Conservation (phyloP, 2,329 filamentous ascomycete species). For the Aspergillus awamori region DNA sequence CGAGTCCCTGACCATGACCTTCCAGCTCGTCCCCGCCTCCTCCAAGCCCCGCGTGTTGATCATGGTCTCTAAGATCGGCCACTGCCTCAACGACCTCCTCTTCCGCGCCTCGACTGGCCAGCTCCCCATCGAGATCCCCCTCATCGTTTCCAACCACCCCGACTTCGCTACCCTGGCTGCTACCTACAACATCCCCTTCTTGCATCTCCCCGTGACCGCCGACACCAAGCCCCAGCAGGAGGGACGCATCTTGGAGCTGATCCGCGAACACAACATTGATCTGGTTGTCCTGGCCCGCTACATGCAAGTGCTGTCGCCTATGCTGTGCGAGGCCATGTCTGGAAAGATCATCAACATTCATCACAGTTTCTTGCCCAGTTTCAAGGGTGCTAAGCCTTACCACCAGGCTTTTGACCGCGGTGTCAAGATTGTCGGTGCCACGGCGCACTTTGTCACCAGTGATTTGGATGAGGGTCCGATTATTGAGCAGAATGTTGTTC, state of each 20-base stretch:
- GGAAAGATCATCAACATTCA: slow-evolving; percentile 92
- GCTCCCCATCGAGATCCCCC: slow-evolving; percentile 72
- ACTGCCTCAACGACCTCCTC: slow-evolving; percentile 81
- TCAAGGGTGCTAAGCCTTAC: slow-evolving; percentile 88
- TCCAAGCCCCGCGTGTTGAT: slow-evolving; percentile 77
- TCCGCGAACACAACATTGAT: slow-evolving; percentile 70
- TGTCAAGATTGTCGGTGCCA: slow-evolving; percentile 86
- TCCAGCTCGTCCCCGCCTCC: slow-evolving; percentile 68
- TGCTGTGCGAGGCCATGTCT: slow-evolving; percentile 75
- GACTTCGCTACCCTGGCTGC: slow-evolving; percentile 70
- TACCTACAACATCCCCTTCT: slow-evolving; percentile 76
- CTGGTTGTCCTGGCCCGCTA: slow-evolving; percentile 81
- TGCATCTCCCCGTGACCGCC: slow-evolving; percentile 76
- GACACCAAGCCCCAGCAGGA: slow-evolving; percentile 79
- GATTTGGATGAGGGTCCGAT: slow-evolving; percentile 86
- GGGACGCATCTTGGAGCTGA: slow-evolving; percentile 68
- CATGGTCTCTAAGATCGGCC: slow-evolving; percentile 88
- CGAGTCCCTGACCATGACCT: slow-evolving; percentile 67
- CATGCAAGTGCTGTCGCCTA: slow-evolving; percentile 82
- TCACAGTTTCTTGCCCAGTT: slow-evolving; percentile 81
- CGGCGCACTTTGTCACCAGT: slow-evolving; percentile 82
- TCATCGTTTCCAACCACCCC: slow-evolving; percentile 81
- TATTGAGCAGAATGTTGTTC: slow-evolving; percentile 78
- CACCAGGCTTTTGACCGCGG: slow-evolving; percentile 85
- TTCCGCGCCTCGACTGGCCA: slow-evolving; percentile 77